Evolutionary conservation across 768 basidiomycete species (phyloP), one percentile per base, ranked within the genome.

Genomic region (Lyophyllum atratum): DNA sequence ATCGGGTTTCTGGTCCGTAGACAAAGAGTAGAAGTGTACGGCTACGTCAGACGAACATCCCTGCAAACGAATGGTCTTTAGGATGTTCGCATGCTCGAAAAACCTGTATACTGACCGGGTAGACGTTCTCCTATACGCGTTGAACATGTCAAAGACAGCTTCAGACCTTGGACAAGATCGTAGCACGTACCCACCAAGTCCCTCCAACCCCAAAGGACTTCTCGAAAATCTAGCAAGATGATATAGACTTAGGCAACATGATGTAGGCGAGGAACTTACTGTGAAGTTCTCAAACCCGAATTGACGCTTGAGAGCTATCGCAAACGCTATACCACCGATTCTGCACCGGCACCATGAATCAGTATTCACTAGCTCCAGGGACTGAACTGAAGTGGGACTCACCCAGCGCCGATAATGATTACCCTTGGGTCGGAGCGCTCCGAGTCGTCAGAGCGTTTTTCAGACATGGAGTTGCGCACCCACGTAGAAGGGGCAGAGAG

Each of bases 161-260:
- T n/a, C n/a, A n/a, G n/a, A n/a, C n/a, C n/a, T n/a, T n/a, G n/a
- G 15, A 29, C 14, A 19, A n/a, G 19, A 44, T 9, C 28, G 49
- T 10, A 29, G 10, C 31, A 70, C 80, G 59, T 54, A 83, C 81
- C 58, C 80, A 71, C 81, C 82, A 83, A 28, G 80, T 80, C 34
- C 82, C 81, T 10, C 82, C 82, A 17, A 83, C 72, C 34, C 76
- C 75, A 3, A 50, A 48, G 4, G 64, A 75, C 52, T 79, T 77
- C 60, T 83, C 82, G 29, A 74, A 79, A 19, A 83, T 77, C 83
- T 82, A 58, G n/a, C 11, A 22, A 5, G 25, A 15, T 22, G 47
- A n/a, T 28, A 28, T 42, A 15, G 26, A 9, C 21, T 31, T 1
- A 3, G 28, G 19, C 29, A 48, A 8, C 46, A 1, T n/a, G 14